Evolutionary conservation across 1,284 basidiomycete species (phyloP), one percentile per base, ranked within the genome.

Genomic region (Rhodotorula mucilaginosa): DNA sequence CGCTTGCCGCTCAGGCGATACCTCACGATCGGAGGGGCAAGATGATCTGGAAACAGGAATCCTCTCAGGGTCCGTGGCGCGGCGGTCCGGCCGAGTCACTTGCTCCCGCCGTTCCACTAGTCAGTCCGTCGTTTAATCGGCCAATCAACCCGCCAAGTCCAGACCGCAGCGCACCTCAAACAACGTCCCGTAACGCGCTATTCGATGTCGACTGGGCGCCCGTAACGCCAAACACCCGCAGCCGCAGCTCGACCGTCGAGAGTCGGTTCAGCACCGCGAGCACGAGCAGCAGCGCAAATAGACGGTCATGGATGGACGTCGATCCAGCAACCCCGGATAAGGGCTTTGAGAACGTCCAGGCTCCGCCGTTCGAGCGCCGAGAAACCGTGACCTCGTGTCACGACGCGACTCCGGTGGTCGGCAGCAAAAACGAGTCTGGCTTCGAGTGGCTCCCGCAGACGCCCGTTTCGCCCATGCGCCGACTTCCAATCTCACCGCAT

Each of bases 171-270:
- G 2, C 51, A 23, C 8, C 51, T 23, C 51, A 21, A n/a, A 12
- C 51, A 5, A 16, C 51, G n/a, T 64, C 62, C 2, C 52, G 62
- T 34, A 64, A 64, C 62, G 44, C 54, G 52, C 62, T 76, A 12
- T 76, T 76, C 58, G 62, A 68, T 21, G 58, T 64, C 29, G 64
- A 70, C 61, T 76, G 75, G 75, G 51, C 64, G 0, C 48, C 67
- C 56, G 57, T 67, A 46, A 59, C 62, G 1, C 67, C 73, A 3
- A 56, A 72, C 26, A 31, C 71, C 10, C 21, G 68, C 21, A 71
- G 67, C 48, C 54, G 70, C n/a, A 68, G 73, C 57, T 57, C 62
- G 13, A 70, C 70, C 2, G 52, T 56, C 15, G 65, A 64, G n/a
- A 67, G 63, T 13, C 34, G 46, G 12, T 66, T 49, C 52, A 62